Base-by-base conservation (phyloP, 805 yeast genomes). In the Candida silvicultrix region DNA sequence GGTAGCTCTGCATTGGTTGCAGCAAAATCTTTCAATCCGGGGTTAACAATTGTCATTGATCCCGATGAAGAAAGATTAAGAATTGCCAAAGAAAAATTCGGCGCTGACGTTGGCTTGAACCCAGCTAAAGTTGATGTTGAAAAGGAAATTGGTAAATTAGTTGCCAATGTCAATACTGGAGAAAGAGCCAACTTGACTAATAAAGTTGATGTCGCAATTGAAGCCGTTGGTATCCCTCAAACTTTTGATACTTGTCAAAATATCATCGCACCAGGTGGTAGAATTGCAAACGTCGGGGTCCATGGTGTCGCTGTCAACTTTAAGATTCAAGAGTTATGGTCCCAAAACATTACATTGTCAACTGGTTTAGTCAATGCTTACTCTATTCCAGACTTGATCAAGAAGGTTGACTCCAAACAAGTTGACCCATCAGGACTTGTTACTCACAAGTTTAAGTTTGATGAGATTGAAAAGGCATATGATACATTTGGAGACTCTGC, bases 251-350 rank as follows among this genome's bases (percentile, higher is more conserved):
- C 77, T 50, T 83, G 83, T 51, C 76, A 81, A 47, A 71, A 71
- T 25, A 68, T 76, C 32, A 71, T 80, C 49, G 65, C 71, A 21
- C 73, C 79, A 39, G 84, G 85, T 48, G 86, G 85, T 23, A 71
- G 81, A 48, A 74, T 76, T 51, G 85, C 84, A 23, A 83, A 81
- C 59, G 80, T 81, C 38, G 86, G 86, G 52, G 77, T 73, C 38
- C 77, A 73, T 44, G 78, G 77, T 42, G 52, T 55, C 23, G 58
- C 65, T 38, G 76, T 70, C 31, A 69, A 67, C 36, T 58, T 73
- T 47, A 67, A 66, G 39, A 51, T 73, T 40, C 73, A 73, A 54
- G 70, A 71, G 6, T 54, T 73, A 22, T 73, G 77, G 77, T 71
- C 70, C 47, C 65, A 71, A 49, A 72, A 73, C 40, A 55, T 72